phyloP scores from a whole-genome alignment of 208 protist species.

The Crithidia fasciculata region DNA sequence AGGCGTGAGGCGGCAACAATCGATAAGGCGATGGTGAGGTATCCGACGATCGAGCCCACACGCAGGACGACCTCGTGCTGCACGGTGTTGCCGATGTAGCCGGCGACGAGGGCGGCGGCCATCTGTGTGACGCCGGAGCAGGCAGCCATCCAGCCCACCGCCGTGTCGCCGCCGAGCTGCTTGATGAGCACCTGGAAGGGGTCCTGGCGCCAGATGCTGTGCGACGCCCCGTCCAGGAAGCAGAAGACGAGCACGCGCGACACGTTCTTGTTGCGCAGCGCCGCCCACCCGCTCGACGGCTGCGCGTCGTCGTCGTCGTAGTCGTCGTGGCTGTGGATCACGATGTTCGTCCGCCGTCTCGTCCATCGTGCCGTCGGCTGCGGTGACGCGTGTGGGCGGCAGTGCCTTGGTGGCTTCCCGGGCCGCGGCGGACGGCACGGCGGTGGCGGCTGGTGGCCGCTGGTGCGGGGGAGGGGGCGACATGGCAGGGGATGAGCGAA shows the following conservation, averaged over 20 bases:
- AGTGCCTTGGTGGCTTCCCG: too few species aligned
- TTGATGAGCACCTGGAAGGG: conserved; percentile 55
- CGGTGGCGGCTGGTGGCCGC: too few species aligned
- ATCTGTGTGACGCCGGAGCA: conserved; percentile 52
- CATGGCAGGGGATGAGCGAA: neutral
- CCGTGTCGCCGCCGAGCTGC: conserved; percentile 25
- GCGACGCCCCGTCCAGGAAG: conserved; percentile 52
- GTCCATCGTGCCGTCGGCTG: neutral
- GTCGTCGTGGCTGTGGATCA: neutral
- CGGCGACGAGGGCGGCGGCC: conserved; percentile 36
- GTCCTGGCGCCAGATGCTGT: conserved; percentile 49
- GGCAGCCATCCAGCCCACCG: conserved; percentile 40
- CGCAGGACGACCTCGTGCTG: conserved; percentile 34
- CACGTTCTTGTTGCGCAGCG: conserved; percentile 23
- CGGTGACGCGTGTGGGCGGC: neutral
- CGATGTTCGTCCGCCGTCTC: conserved; percentile 3
- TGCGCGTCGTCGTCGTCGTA: conserved; percentile 2
- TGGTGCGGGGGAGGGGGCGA: neutral
- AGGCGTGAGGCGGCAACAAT: conserved; percentile 10
- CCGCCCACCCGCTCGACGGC: conserved; percentile 6
- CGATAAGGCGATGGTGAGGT: conserved; percentile 16
- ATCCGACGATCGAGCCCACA: conserved; percentile 31
- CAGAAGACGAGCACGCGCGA: conserved; percentile 25
- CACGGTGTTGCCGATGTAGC: conserved; percentile 23
- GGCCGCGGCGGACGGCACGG: too few species aligned